A percentile compares a stretch with the other conserved stretches of the same genome.
These are phyloP conservation scores for Brassica incana DNA, from an alignment of 345 rosid genomes.

Conservation along the genomic window DNA sequence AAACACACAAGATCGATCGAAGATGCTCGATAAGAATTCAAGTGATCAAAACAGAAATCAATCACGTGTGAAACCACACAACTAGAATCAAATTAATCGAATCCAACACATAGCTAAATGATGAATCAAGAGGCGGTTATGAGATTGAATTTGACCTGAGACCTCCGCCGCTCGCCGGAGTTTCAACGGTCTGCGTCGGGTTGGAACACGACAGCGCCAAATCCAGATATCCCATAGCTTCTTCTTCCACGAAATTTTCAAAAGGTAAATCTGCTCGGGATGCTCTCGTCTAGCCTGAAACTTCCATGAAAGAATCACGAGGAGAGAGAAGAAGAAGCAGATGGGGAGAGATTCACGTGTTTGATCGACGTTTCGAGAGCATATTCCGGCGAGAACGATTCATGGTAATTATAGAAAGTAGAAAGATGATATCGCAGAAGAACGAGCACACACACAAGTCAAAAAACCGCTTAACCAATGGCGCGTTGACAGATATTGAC, in stretches of 20 bases:
- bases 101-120: not conserved
- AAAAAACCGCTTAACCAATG: not conserved
- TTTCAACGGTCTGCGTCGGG: conserved; percentile 46
- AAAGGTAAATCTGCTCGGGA: not conserved
- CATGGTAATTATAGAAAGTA: conserved; percentile 7
- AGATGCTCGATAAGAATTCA: not conserved
- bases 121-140: not conserved
- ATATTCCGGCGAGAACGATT: conserved; percentile 26
- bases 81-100: not conserved
- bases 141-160: conserved; percentile 54
- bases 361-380: conserved; percentile 25
- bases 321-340: not conserved
- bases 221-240: conserved; percentile 35
- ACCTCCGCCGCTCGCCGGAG: conserved; percentile 85
- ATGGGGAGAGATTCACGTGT: not conserved
- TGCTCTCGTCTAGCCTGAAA: conserved; percentile 3
- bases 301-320: conserved; percentile 13
- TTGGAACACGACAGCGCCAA: conserved; percentile 32
- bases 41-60: not conserved
- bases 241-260: not conserved
- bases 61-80: conserved; percentile 8
- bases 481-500: not conserved
- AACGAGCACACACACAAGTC: not conserved
- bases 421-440: not conserved
- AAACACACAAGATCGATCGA: not conserved